Evolutionary conservation across 345 rosid genomes (phyloP).

Genomic region (Alliaria petiolata): DNA sequence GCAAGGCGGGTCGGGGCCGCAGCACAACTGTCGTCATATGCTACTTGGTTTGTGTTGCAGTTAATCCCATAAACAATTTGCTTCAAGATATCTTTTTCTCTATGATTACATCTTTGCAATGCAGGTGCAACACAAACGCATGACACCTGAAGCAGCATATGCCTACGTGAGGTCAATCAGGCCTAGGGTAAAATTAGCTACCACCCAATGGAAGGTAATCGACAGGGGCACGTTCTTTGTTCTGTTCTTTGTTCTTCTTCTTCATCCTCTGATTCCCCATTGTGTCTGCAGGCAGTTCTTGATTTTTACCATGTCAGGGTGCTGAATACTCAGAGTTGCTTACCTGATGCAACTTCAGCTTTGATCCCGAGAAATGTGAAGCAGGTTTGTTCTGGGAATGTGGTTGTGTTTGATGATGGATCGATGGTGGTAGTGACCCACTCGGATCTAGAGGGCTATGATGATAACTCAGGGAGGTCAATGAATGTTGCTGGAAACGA

Average conservation of each 20-base stretch:
- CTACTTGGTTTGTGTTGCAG: slow-evolving; percentile 61
- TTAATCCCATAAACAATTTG: background rate
- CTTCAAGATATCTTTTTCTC: background rate
- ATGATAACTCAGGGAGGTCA: slow-evolving; percentile 31
- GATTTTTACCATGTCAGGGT: slow-evolving; percentile 59
- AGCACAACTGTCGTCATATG: slow-evolving; percentile 92
- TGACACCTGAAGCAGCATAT: slow-evolving; percentile 88
- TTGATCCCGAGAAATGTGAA: slow-evolving; percentile 32
- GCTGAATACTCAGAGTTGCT: slow-evolving; percentile 24
- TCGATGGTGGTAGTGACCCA: slow-evolving; percentile 76
- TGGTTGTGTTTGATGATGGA: slow-evolving; percentile 71
- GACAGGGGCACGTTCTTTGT: background rate
- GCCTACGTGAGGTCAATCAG: slow-evolving; percentile 71
- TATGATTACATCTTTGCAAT: slow-evolving; percentile 10
- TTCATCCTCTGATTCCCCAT: background rate
- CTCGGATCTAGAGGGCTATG: slow-evolving; percentile 82
- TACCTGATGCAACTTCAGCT: slow-evolving; percentile 21
- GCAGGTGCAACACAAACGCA: slow-evolving; percentile 75
- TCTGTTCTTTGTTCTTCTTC: background rate
- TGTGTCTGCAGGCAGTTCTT: slow-evolving; percentile 69
- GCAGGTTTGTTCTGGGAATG: slow-evolving; percentile 34
- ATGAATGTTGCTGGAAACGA: slow-evolving; percentile 21
- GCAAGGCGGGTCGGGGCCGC: slow-evolving; percentile 99
- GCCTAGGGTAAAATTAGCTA: slow-evolving; percentile 85
- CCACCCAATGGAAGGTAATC: slow-evolving; percentile 87